Evolutionary conservation across 768 basidiomycete species (phyloP).

Genomic region (Tubosaeta sp.): DNA sequence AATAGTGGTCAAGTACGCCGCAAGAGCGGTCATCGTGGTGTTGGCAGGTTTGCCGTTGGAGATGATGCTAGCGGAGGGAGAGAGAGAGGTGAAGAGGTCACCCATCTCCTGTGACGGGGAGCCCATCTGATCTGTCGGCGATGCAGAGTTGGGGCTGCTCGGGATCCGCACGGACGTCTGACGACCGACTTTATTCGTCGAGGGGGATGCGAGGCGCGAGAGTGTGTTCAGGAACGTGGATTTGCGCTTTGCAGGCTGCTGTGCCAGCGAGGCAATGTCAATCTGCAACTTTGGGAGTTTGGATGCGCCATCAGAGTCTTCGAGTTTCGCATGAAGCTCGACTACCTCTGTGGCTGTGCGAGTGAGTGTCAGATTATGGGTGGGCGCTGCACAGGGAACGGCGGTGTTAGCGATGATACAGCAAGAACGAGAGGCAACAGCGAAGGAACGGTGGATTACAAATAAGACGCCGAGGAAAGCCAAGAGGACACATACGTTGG

Average conservation of each 20-base stretch:
- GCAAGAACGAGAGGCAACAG: constrained; percentile 15
- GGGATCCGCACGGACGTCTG: constrained; percentile 35
- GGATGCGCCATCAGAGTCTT: constrained; percentile 53
- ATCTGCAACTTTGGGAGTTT: constrained; percentile 62
- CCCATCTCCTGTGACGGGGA: constrained; percentile 53
- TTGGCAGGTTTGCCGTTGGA: constrained; percentile 32
- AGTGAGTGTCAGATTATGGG: constrained; percentile 84
- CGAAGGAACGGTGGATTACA: constrained; percentile 13
- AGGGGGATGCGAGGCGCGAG: constrained; percentile 75
- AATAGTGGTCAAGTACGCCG: constrained; percentile 74
- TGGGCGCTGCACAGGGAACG: constrained; percentile 58
- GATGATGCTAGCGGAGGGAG: constrained; percentile 20
- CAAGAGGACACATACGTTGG: constrained; percentile 14
- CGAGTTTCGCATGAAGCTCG: constrained; percentile 79
- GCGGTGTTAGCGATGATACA: constrained; percentile 26
- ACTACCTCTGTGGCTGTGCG: constrained; percentile 72
- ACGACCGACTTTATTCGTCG: constrained; percentile 47
- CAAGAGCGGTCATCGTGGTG: constrained; percentile 60
- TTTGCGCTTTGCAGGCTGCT: constrained; percentile 62
- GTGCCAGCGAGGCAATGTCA: constrained; percentile 48
- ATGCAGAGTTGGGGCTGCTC: constrained; percentile 30
- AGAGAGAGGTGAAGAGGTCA: constrained; percentile 57
- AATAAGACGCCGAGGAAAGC: constrained; percentile 13
- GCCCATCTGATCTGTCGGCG: constrained; percentile 33
- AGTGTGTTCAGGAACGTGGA: constrained; percentile 84